Evolutionary conservation across 1,139 yeast genomes (phyloP).

Genomic region (Kluyveromyces sp.): DNA sequence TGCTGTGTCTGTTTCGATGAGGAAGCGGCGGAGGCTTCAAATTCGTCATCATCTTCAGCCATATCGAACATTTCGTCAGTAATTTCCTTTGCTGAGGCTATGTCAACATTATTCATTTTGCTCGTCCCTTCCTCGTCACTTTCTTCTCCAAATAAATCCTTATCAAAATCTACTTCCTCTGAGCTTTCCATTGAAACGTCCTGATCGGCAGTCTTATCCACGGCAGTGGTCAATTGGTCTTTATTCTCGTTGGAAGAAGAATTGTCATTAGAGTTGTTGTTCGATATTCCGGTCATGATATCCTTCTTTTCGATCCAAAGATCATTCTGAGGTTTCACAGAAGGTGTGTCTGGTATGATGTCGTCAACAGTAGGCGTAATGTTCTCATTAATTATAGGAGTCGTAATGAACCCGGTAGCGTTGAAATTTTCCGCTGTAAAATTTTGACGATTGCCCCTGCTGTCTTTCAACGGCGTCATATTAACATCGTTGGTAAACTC

Average conservation of each 20-base stretch:
- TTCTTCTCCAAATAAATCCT: conserved; percentile 23
- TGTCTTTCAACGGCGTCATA: conserved; percentile 13
- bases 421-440: conserved; percentile 18
- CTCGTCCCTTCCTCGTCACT: conserved; percentile 29
- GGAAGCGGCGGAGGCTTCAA: conserved; percentile 10
- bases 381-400: conserved; percentile 22
- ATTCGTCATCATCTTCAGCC: conserved; percentile 28
- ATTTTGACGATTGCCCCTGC: conserved; percentile 14
- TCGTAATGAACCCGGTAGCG: conserved; percentile 19
- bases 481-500: conserved; percentile 9
- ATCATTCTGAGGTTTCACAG: conserved; percentile 13
- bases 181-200: neutral
- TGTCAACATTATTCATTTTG: conserved; percentile 21
- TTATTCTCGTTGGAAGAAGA: neutral
- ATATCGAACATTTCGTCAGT: conserved; percentile 32
- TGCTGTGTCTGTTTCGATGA: conserved; percentile 4
- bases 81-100: conserved; percentile 22
- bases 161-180: conserved; percentile 16
- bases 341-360: conserved; percentile 7
- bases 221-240: neutral
- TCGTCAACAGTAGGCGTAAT: conserved; percentile 11
- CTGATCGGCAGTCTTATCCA: neutral
- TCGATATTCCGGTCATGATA: conserved; percentile 1
- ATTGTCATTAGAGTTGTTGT: neutral
- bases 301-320: conserved; percentile 21